Conservation (phyloP, 2,329 filamentous ascomycete species). For the Colletotrichum tabaci region DNA sequence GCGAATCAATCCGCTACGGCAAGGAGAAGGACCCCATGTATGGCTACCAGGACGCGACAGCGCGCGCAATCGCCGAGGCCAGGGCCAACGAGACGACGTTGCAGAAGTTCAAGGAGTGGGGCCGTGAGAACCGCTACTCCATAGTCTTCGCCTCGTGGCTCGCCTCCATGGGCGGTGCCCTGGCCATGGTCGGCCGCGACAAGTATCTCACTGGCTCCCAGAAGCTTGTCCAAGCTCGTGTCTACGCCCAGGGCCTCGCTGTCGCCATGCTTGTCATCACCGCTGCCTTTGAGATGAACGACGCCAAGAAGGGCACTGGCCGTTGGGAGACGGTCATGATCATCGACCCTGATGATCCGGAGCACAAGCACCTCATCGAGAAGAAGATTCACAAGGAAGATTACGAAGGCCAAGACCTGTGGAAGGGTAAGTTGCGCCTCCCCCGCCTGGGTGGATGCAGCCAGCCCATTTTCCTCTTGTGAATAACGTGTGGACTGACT, state of each 20-base stretch:
- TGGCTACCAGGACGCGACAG: constrained; percentile 75
- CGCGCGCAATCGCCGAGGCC: constrained; percentile 68
- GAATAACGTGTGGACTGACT: constrained; percentile 15
- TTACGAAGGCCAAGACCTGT: constrained; percentile 91
- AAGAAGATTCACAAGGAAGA: constrained; percentile 90
- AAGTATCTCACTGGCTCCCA: constrained; percentile 81
- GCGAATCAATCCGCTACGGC: constrained; percentile 76
- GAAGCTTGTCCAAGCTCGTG: constrained; percentile 94
- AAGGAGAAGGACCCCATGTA: constrained; percentile 76
- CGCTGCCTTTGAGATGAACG: constrained; percentile 84
- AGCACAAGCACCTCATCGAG: constrained; percentile 87
- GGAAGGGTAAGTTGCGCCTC: constrained; percentile 76
- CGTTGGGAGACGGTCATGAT: constrained; percentile 90
- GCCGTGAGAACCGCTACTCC: constrained; percentile 84
- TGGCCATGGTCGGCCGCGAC: constrained; percentile 83
- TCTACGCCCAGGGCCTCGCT: constrained; percentile 93
- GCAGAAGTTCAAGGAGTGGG: constrained; percentile 80
- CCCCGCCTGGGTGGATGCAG: not conserved
- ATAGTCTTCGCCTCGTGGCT: constrained; percentile 89
- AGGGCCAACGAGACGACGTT: constrained; percentile 69
- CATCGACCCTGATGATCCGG: constrained; percentile 84
- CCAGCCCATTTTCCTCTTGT: not conserved
- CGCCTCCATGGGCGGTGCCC: constrained; percentile 81
- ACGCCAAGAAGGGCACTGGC: constrained; percentile 82
- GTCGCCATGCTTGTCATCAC: constrained; percentile 86